These are phyloP conservation scores for Cladophialophora exuberans DNA, from an alignment of 2,329 filamentous ascomycete species.

Conservation along the genomic window DNA sequence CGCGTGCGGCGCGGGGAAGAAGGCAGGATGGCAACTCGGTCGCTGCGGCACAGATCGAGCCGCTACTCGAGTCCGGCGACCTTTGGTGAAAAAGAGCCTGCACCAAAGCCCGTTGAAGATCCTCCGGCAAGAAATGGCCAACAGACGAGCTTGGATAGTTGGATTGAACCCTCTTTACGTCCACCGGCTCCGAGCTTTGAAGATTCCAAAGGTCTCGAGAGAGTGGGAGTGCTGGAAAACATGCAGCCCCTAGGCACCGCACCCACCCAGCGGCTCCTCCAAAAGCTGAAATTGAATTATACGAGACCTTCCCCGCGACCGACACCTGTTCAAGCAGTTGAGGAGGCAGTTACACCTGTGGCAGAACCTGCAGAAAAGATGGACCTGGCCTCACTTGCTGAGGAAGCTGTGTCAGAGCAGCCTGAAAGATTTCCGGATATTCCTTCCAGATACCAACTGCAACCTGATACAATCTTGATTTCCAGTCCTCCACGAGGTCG, in stretches of 20 bases:
- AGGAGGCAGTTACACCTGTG: slow-evolving; percentile 23
- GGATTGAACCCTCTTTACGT: slow-evolving; percentile 62
- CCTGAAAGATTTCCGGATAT: slow-evolving; percentile 19
- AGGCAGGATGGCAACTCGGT: slow-evolving; percentile 32
- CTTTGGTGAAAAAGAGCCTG: slow-evolving; percentile 26
- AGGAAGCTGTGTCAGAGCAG: slow-evolving; percentile 8
- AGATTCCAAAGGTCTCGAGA: slow-evolving; percentile 71
- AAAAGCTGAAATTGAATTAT: slow-evolving; percentile 48
- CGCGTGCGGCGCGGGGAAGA: slow-evolving; percentile 29
- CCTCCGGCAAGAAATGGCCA: slow-evolving; percentile 24
- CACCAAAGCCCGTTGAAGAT: slow-evolving; percentile 28
- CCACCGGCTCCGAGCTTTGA: slow-evolving; percentile 69
- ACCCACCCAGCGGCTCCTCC: slow-evolving; percentile 66
- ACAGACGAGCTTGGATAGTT: slow-evolving; percentile 42
- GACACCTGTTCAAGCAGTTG: slow-evolving; percentile 24
- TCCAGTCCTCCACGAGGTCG: slow-evolving; percentile 33
- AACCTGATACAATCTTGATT: slow-evolving; percentile 26
- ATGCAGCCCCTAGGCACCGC: slow-evolving; percentile 81
- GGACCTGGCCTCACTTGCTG: slow-evolving; percentile 26
- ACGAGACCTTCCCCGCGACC: slow-evolving; percentile 28
- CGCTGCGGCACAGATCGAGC: slow-evolving; percentile 33
- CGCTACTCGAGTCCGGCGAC: slow-evolving; percentile 33
- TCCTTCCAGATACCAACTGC: slow-evolving; percentile 15
- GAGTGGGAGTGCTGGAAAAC: slow-evolving; percentile 75
- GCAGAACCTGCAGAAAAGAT: slow-evolving; percentile 27